Evolutionary conservation across 2,329 filamentous ascomycete genomes (phyloP), one percentile per base, ranked within the genome.

Genomic region (Penicillium sp.): DNA sequence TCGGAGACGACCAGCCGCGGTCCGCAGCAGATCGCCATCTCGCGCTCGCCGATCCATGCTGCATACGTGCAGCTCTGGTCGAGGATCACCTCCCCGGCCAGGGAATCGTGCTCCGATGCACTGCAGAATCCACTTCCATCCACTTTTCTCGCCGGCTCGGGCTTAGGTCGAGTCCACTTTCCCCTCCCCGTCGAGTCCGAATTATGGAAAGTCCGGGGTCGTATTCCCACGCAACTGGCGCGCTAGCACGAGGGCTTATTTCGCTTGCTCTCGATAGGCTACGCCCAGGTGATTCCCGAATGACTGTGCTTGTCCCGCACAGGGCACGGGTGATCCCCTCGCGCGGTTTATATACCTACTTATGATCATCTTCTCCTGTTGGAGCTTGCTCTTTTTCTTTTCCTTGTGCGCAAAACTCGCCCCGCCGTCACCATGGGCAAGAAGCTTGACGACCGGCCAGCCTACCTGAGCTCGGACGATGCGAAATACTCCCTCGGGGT

Each of bases 401-500:
- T n/a, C 25, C 25, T n/a, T n/a, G n/a, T n/a, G n/a, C n/a, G n/a
- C n/a, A n/a, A 28, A 23, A 23, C 25, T 30, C 33, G 7, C 13
- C 18, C 14, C n/a, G 19, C 30, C 36, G 39, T 33, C 37, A 54
- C 36, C 25, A 60, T 62, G 53, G 51, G 37, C 41, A 52, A 47
- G 33, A 48, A 37, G 19, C 36, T 33, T 35, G 54, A 50, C 32
- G 56, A 58, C 46, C 57, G 56, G 21, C 50, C 54, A 7, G 43
- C 54, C 32, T 54, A 57, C 46, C 41, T 57, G 43, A 48, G 32
- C 42, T 51, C 53, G 36, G 47, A 59, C 26, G 50, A 52, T 27
- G 59, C 58, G 33, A 63, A 57, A 37, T 59, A 60, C 29, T 57
- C 54, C 7, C 43, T 64, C 19, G 60, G 61, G 32, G 37, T 50